Percentiles rank a stretch among this genome's conserved stretches.
Evolutionary conservation across 768 basidiomycete genomes (phyloP).

Genomic region (Pleurotus platypus): DNA sequence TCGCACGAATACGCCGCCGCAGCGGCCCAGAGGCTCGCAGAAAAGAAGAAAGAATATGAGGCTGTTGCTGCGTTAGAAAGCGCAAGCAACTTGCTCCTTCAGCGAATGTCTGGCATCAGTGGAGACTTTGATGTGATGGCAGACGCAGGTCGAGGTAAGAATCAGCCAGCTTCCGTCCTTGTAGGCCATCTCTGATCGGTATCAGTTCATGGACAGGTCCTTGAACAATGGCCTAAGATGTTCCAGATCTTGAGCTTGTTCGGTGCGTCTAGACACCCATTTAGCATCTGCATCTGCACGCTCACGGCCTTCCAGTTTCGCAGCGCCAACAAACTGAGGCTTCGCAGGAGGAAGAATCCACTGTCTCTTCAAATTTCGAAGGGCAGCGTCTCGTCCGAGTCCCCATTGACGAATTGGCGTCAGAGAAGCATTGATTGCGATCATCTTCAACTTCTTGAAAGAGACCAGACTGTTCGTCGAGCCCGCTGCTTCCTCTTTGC

Average conservation of each 20-base stretch:
- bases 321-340: constrained; percentile 8
- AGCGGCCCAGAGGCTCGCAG: constrained; percentile 51
- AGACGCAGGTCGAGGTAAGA: constrained; percentile 63
- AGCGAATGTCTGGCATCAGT: constrained; percentile 63
- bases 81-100: constrained; percentile 58
- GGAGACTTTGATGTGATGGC: constrained; percentile 79
- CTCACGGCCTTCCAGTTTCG: too few species aligned
- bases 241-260: constrained; percentile 71
- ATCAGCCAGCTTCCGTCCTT: constrained; percentile 3
- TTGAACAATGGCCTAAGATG: constrained; percentile 82
- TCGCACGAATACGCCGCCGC: constrained; percentile 42
- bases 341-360: constrained; percentile 18
- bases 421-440: too few species aligned
- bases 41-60: constrained; percentile 82
- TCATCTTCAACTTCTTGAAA: too few species aligned
- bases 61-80: constrained; percentile 70
- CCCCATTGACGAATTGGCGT: constrained; percentile 57
- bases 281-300: too few species aligned
- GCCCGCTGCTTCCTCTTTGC: too few species aligned
- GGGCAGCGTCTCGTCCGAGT: constrained; percentile 73
- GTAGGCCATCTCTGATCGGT: constrained; percentile 1
- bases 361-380: constrained; percentile 14
- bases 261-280: constrained; percentile 43
- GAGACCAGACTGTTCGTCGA: too few species aligned
- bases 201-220: constrained; percentile 71